Conservation (phyloP, 208 protist species). For the Crithidia sp. region DNA sequence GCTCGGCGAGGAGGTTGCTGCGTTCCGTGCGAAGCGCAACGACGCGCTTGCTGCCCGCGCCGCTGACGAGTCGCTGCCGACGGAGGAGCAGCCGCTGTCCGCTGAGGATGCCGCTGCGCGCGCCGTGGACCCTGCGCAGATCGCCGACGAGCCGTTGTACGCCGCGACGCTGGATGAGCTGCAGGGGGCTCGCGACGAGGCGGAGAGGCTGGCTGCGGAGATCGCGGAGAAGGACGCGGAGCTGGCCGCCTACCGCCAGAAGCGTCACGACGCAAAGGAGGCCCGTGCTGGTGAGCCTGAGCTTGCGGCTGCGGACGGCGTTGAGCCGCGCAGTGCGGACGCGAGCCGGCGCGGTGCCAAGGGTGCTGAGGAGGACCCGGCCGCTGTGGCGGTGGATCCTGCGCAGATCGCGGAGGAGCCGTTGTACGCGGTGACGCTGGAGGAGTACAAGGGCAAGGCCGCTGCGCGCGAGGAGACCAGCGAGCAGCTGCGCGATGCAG, state of each 20-base stretch:
- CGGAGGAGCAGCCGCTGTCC: not conserved
- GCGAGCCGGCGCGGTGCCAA: not conserved
- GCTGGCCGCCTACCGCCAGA: slow-evolving; percentile 39
- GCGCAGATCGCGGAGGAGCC: slow-evolving; percentile 29
- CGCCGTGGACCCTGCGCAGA: slow-evolving; percentile 9
- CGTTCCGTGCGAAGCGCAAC: slow-evolving; percentile 12
- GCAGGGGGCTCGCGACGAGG: not conserved
- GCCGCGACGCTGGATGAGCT: slow-evolving; percentile 26
- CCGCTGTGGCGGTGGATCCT: slow-evolving; percentile 17
- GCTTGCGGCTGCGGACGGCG: slow-evolving; percentile 10
- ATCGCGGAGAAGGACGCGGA: slow-evolving; percentile 17
- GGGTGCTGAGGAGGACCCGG: slow-evolving; percentile 6
- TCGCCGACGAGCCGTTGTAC: slow-evolving; percentile 24
- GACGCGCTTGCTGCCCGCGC: not conserved
- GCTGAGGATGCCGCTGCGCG: not conserved
- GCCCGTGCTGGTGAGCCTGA: slow-evolving; percentile 18
- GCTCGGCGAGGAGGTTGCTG: slow-evolving; percentile 1
- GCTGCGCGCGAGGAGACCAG: slow-evolving; percentile 2
- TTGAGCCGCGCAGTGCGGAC: not conserved
- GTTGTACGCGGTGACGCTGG: slow-evolving; percentile 38
- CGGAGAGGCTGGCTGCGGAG: slow-evolving; percentile 1
- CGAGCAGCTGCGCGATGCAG: not conserved
- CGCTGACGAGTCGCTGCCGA: not conserved
- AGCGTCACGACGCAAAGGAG: slow-evolving; percentile 30
- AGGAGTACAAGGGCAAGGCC: slow-evolving; percentile 12